phyloP scores from a whole-genome alignment of 257 asterid genomes.

The Rauvolfia tetraphylla region DNA sequence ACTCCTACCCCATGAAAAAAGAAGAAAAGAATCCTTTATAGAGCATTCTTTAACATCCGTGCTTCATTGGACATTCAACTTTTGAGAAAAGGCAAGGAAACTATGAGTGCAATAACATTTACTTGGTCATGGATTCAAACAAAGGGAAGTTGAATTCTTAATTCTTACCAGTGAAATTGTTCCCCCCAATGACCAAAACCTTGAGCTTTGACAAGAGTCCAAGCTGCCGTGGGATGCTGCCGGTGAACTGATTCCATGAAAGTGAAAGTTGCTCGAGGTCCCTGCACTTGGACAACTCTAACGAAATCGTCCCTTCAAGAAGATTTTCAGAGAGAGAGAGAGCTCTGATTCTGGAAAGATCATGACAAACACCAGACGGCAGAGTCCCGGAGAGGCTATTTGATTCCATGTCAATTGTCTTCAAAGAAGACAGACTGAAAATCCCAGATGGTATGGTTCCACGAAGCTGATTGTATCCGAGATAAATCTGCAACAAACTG shows the following conservation, averaged over 20 bases:
- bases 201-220: background rate
- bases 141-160: background rate
- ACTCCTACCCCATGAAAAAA: too few species aligned
- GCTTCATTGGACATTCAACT: too few species aligned
- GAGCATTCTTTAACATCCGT: too few species aligned
- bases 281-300: slow-evolving; percentile 22
- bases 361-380: too few species aligned
- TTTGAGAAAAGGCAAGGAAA: too few species aligned
- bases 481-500: background rate
- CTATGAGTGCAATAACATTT: too few species aligned
- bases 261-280: background rate
- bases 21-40: too few species aligned
- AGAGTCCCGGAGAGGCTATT: slow-evolving; percentile 17
- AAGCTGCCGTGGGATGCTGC: background rate
- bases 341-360: background rate
- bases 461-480: slow-evolving; percentile 2
- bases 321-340: slow-evolving; percentile 3
- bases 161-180: background rate
- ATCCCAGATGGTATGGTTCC: slow-evolving; percentile 20
- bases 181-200: background rate
- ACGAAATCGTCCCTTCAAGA: slow-evolving; percentile 21
- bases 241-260: background rate
- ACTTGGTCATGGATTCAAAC: background rate
- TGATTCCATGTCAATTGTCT: background rate
- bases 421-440: slow-evolving; percentile 23